Percentiles rank a stretch among this genome's conserved stretches.
phyloP scores from a whole-genome alignment of 2,329 filamentous ascomycete genomes.

The Tolypocladium endophyticum region DNA sequence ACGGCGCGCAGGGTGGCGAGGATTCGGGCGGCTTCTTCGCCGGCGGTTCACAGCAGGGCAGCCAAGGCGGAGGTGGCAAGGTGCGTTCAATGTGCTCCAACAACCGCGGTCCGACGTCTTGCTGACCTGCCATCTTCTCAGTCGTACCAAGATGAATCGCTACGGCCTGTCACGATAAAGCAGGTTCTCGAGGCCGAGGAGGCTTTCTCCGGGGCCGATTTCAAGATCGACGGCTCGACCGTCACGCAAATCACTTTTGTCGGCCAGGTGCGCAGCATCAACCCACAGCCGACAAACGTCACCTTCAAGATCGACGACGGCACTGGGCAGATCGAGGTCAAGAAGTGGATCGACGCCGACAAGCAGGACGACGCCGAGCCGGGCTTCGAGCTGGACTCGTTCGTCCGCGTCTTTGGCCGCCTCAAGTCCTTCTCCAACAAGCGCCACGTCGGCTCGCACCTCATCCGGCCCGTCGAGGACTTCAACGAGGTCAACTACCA shows the following conservation, averaged over 20 bases:
- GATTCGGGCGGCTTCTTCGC: constrained; percentile 53
- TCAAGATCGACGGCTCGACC: constrained; percentile 70
- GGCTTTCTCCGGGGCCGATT: constrained; percentile 60
- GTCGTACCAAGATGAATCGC: constrained; percentile 68
- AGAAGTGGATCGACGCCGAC: constrained; percentile 69
- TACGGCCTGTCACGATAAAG: constrained; percentile 91
- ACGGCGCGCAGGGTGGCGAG: constrained; percentile 45
- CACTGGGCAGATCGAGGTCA: constrained; percentile 84
- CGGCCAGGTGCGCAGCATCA: constrained; percentile 81
- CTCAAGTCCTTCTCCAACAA: constrained; percentile 79
- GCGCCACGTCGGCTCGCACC: constrained; percentile 68
- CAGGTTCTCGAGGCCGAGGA: constrained; percentile 79
- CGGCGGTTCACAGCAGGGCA: constrained; percentile 49
- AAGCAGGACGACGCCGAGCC: constrained; percentile 35
- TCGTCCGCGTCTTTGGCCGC: constrained; percentile 78
- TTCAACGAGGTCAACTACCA: constrained; percentile 93
- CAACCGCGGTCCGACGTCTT: too few species aligned
- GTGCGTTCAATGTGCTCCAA: constrained; percentile 15
- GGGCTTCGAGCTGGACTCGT: constrained; percentile 60
- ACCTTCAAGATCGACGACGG: constrained; percentile 94
- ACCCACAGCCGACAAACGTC: constrained; percentile 78
- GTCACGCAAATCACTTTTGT: constrained; percentile 70
- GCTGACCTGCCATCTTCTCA: constrained; percentile 12
- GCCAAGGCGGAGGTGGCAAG: constrained; percentile 37
- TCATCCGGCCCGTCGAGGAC: constrained; percentile 69